These are phyloP conservation scores for Pestalotiopsis sp. DNA, from an alignment of 2,329 filamentous ascomycete genomes.

Conservation along the genomic window DNA sequence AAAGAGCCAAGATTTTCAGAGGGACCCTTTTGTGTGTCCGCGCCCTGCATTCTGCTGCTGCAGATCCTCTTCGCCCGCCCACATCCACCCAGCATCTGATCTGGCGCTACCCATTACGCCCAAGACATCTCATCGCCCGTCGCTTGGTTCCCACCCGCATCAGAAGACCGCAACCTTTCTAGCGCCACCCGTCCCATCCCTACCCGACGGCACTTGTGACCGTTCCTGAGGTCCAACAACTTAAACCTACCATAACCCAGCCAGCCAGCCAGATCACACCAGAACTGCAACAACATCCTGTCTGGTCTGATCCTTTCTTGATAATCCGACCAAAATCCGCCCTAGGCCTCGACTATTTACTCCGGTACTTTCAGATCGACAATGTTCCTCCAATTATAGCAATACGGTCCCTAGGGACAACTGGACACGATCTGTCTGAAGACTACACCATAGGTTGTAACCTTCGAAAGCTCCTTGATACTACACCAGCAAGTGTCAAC, in stretches of 20 bases:
- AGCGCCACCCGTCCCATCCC: slow-evolving; percentile 3
- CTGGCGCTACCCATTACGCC: slow-evolving; percentile 4
- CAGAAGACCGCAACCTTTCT: background rate
- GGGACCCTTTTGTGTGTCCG: slow-evolving; percentile 9
- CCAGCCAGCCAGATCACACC: background rate
- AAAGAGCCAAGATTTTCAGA: slow-evolving; percentile 14
- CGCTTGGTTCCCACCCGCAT: background rate
- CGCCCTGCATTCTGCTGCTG: slow-evolving; percentile 4
- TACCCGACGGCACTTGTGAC: slow-evolving; percentile 8
- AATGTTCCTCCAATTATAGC: slow-evolving; percentile 40
- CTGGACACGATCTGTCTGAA: slow-evolving; percentile 26
- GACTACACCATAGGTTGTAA: slow-evolving; percentile 25
- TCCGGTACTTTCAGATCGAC: slow-evolving; percentile 13
- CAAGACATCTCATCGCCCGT: background rate
- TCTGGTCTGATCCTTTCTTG: background rate
- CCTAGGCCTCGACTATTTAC: slow-evolving; percentile 11
- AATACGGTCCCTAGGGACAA: slow-evolving; percentile 45
- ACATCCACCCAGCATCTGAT: slow-evolving; percentile 5
- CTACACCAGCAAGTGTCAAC: slow-evolving; percentile 15
- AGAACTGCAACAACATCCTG: background rate
- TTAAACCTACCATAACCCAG: slow-evolving; percentile 2
- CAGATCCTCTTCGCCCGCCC: slow-evolving; percentile 2
- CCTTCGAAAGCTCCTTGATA: slow-evolving; percentile 17
- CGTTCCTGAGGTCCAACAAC: slow-evolving; percentile 2
- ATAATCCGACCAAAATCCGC: background rate